A percentile compares a stretch with the other conserved stretches of the same genome.
Evolutionary conservation across 257 asterid genomes (phyloP).

Genomic region (Verbena officinalis): DNA sequence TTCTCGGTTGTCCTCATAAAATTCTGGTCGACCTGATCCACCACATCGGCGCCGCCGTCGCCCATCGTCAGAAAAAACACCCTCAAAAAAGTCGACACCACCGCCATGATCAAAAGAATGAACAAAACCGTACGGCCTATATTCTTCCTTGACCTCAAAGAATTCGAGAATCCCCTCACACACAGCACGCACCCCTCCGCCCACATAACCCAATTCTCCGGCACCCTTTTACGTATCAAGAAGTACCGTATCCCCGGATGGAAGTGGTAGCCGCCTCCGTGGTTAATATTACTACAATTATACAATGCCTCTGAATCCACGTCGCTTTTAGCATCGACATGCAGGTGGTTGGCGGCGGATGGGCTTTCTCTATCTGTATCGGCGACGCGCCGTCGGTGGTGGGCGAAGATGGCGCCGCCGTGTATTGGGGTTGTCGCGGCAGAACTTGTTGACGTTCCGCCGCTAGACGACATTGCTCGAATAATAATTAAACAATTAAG

Average conservation of each 20-base stretch:
- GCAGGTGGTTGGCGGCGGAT: slow-evolving; percentile 13
- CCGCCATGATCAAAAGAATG: slow-evolving; percentile 44
- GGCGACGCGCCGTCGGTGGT: slow-evolving; percentile 41
- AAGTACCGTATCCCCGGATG: slow-evolving; percentile 32
- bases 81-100: slow-evolving; percentile 50
- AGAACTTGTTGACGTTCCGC: slow-evolving; percentile 27
- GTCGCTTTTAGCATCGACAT: slow-evolving; percentile 5
- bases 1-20: slow-evolving; percentile 28
- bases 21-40: slow-evolving; percentile 27
- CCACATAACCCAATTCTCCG: slow-evolving; percentile 40
- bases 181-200: slow-evolving; percentile 30
- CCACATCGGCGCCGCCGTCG: slow-evolving; percentile 31
- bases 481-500: background rate
- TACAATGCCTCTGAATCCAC: slow-evolving; percentile 29
- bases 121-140: slow-evolving; percentile 43
- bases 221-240: slow-evolving; percentile 37
- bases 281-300: background rate
- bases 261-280: slow-evolving; percentile 11
- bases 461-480: slow-evolving; percentile 36
- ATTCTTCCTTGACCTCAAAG: slow-evolving; percentile 48
- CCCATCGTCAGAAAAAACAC: slow-evolving; percentile 42
- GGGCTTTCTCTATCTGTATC: slow-evolving; percentile 25
- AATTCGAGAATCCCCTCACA: slow-evolving; percentile 28
- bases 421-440: slow-evolving; percentile 11
- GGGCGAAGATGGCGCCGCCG: slow-evolving; percentile 28